Percentiles rank a stretch among this genome's conserved stretches.
Evolutionary conservation across 495 filamentous ascomycete genomes (phyloP).

Genomic region (Penicillium nucicola): DNA sequence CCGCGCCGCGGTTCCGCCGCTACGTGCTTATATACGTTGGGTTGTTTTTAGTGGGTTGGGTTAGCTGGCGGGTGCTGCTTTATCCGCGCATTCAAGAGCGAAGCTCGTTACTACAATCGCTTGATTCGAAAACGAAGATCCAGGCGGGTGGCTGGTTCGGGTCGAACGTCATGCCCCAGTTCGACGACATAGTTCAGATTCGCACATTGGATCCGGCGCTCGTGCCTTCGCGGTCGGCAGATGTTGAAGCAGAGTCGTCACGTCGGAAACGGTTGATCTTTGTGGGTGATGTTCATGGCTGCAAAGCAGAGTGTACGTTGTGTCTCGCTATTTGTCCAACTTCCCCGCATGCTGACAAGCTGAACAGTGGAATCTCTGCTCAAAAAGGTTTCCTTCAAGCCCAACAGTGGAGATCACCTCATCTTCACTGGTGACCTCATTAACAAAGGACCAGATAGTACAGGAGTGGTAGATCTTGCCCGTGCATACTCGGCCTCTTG

Average conservation of each 20-base stretch:
- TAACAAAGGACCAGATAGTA: conserved; percentile 82
- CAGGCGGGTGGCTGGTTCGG: conserved; percentile 44
- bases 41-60: conserved; percentile 33
- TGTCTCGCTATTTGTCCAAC: neutral
- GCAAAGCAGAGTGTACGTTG: conserved; percentile 57
- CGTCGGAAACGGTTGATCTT: conserved; percentile 58
- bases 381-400: conserved; percentile 60
- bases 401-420: conserved; percentile 63
- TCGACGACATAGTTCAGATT: conserved; percentile 48
- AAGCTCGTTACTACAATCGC: conserved; percentile 26
- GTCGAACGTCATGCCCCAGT: conserved; percentile 42
- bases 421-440: conserved; percentile 83
- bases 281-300: conserved; percentile 90
- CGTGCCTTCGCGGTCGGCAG: conserved; percentile 22
- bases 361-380: conserved; percentile 60
- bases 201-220: conserved; percentile 34
- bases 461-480: conserved; percentile 72
- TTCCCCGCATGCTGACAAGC: neutral
- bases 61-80: conserved; percentile 40
- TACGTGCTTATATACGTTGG: conserved; percentile 42
- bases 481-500: conserved; percentile 66
- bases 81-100: conserved; percentile 40
- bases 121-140: conserved; percentile 34
- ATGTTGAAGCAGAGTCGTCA: conserved; percentile 5
- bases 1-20: conserved; percentile 47